Conservation (phyloP, 129 eudicot species). For the Silybum marianum region DNA sequence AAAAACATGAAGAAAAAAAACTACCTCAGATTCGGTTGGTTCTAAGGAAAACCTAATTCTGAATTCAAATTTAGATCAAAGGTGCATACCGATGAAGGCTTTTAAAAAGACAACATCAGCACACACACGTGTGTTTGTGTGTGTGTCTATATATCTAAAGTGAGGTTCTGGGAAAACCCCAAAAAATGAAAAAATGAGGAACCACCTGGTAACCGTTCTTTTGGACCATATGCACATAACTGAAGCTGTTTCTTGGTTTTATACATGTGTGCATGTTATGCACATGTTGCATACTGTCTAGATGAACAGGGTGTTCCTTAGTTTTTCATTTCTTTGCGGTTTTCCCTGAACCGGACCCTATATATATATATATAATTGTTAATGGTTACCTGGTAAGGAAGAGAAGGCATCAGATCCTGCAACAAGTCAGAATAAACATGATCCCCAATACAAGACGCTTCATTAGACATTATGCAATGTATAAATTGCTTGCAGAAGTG, state of each 20-base stretch:
- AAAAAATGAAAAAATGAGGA: too few species aligned
- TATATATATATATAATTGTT: not conserved
- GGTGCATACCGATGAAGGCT: not conserved
- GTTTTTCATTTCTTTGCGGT: too few species aligned
- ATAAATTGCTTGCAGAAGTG: constrained; percentile 47
- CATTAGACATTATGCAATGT: constrained; percentile 35
- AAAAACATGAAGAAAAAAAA: not conserved
- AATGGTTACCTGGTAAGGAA: constrained; percentile 61
- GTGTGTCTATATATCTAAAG: not conserved
- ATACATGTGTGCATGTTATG: too few species aligned
- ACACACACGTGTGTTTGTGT: not conserved
- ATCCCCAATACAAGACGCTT: constrained; percentile 17
- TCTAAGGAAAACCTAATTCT: not conserved
- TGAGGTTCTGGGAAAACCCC: too few species aligned
- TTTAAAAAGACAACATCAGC: not conserved
- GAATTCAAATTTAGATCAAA: not conserved
- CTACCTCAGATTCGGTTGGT: not conserved
- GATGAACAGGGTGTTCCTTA: too few species aligned
- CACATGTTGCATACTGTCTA: too few species aligned
- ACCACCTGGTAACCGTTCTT: too few species aligned
- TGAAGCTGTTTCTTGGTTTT: too few species aligned
- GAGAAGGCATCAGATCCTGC: constrained; percentile 45
- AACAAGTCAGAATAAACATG: constrained; percentile 31
- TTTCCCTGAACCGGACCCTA: too few species aligned
- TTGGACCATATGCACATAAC: too few species aligned